Base-by-base conservation (phyloP, 129 eudicot species). In the Sambucus nigra region DNA sequence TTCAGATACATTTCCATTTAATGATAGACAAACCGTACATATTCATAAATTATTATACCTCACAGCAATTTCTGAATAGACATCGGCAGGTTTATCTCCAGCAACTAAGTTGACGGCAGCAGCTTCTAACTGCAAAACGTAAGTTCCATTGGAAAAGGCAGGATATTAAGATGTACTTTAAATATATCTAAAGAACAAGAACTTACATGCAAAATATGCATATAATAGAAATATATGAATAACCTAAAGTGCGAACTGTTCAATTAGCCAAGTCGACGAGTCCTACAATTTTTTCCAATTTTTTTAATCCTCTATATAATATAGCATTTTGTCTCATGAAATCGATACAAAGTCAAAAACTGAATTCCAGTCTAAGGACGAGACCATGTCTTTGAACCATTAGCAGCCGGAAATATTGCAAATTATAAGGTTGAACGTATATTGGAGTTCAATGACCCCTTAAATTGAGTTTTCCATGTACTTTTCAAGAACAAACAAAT, bases 31-130 rank as follows among this genome's bases (percentile, higher is more conserved):
- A 35, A 35, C 13, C 18, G n/a, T 42, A 42, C 15, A 42, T 35
- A 42, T 7, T 42, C 3, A 13, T 13, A 42, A 13, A 42, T n/a
- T n/a, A 29, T 52, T 49, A 52, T 69, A 83, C 94, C 84, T 80
- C 31, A 66, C 61, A 32, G 94, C 94, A 57, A 83, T 83, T 72
- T 83, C 94, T 20, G 95, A 81, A 75, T 86, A 86, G 39, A 86
- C 95, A 70, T 86, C 95, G 5, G 81, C 76, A 65, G 95, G 95
- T 61, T 78, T 75, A 22, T 81, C 87, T 51, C 87, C 84, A 38
- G 92, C 83, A 63, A 86, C 92, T 57, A 86, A 63, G 67, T 86
- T 86, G 63, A 86, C 95, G 23, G 95, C 95, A 70, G 95, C 87
- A 67, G 95, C 95, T 75, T 79, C 87, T 38, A 79, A 65, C 94